phyloP scores from a whole-genome alignment of 2,329 filamentous ascomycete species.

The Fusarium hainanense region DNA sequence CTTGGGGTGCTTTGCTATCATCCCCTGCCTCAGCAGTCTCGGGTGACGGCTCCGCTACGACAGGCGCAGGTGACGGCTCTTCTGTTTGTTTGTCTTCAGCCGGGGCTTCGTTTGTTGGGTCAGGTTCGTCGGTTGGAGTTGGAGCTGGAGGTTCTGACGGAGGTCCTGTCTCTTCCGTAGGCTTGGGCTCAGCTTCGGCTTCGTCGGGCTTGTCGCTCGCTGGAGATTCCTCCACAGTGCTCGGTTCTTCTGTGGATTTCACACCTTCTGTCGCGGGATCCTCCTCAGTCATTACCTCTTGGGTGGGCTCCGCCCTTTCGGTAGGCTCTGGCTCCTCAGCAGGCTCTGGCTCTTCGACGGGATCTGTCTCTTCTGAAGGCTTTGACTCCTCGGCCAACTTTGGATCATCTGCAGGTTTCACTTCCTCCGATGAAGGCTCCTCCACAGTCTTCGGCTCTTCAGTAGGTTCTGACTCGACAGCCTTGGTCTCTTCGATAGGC shows the following conservation, averaged over 20 bases:
- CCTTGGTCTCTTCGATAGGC: not conserved
- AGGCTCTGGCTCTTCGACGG: slow-evolving; percentile 1
- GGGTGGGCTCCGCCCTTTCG: slow-evolving; percentile 2
- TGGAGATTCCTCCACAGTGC: not conserved
- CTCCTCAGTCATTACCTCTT: not conserved
- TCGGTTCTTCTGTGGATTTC: not conserved
- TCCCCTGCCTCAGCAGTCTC: slow-evolving; percentile 13
- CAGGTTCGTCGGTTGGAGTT: not conserved
- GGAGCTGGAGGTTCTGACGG: not conserved
- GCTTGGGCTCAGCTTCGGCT: slow-evolving; percentile 10
- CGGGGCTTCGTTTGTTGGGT: not conserved
- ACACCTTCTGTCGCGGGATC: not conserved
- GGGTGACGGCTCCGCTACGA: not conserved
- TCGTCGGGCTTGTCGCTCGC: not conserved
- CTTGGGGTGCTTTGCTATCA: slow-evolving; percentile 3
- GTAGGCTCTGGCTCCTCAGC: not conserved
- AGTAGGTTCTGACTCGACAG: not conserved
- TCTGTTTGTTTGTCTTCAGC: not conserved
- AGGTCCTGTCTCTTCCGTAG: not conserved
- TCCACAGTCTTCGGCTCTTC: not conserved
- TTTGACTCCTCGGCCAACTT: not conserved
- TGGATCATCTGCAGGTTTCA: not conserved
- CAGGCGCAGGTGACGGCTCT: not conserved
- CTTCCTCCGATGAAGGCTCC: slow-evolving; percentile 2
- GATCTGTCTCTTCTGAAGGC: not conserved